phyloP scores from a whole-genome alignment of 306 rosid species.

The Cucurbita maxima region DNA sequence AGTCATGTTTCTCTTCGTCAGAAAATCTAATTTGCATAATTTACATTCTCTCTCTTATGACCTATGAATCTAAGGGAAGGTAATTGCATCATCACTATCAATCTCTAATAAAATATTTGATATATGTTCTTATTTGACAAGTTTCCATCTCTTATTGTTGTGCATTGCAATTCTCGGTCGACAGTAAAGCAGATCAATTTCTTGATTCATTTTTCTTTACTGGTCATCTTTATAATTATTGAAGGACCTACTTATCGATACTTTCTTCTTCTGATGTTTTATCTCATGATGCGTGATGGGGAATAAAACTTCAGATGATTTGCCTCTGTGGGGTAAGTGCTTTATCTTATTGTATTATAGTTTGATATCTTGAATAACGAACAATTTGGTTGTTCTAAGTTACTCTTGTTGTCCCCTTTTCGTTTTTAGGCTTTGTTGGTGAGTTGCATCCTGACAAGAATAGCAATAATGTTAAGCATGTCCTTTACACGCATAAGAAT shows the following conservation, averaged over 20 bases:
- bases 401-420: conserved; percentile 2
- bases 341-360: not conserved
- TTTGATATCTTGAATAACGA: not conserved
- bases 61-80: not conserved
- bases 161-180: not conserved
- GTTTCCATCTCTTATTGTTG: not conserved
- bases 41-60: not conserved
- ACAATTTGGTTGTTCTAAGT: not conserved
- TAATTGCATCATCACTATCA: not conserved
- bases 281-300: conserved; percentile 23
- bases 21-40: not conserved
- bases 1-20: not conserved
- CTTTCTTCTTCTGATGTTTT: conserved; percentile 18
- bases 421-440: conserved; percentile 72
- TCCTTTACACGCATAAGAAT: conserved; percentile 72
- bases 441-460: conserved; percentile 70
- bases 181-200: not conserved
- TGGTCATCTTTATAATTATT: not conserved
- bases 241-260: conserved; percentile 23
- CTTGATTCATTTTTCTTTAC: not conserved
- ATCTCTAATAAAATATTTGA: not conserved
- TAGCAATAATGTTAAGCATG: conserved; percentile 67
- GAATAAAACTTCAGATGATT: conserved; percentile 66
- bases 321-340: conserved; percentile 90
- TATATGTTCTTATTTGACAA: not conserved